Evolutionary conservation across 2,329 filamentous ascomycete species (phyloP).

Genomic region (Diplocarpon rosae): DNA sequence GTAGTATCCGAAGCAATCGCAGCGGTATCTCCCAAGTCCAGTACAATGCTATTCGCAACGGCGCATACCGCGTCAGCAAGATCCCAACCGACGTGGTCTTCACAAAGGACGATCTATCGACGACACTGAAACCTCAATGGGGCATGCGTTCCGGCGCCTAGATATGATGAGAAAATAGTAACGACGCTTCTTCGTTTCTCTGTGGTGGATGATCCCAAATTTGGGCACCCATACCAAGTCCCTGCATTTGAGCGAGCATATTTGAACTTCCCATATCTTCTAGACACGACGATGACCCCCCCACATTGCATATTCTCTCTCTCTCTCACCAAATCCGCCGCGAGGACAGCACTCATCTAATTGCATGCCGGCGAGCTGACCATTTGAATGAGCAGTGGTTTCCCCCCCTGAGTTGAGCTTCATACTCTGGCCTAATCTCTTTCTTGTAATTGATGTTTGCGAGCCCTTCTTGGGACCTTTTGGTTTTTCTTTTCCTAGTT

Average conservation of each 20-base stretch:
- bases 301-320: not conserved
- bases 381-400: constrained; percentile 7
- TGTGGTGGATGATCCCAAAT: constrained; percentile 7
- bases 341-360: constrained; percentile 6
- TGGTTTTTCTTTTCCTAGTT: not conserved
- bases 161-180: constrained; percentile 13
- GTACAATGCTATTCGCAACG: constrained; percentile 49
- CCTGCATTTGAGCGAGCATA: constrained; percentile 25
- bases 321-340: constrained; percentile 6
- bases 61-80: constrained; percentile 59
- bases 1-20: constrained; percentile 54
- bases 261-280: constrained; percentile 10
- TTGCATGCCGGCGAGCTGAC: constrained; percentile 11
- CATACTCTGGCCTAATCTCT: constrained; percentile 19
- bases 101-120: constrained; percentile 49
- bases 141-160: constrained; percentile 25
- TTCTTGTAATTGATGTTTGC: constrained; percentile 19
- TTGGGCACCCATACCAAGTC: constrained; percentile 12
- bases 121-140: constrained; percentile 31
- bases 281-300: not conserved
- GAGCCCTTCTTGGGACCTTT: not conserved
- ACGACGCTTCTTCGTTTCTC: constrained; percentile 15
- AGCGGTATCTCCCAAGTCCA: constrained; percentile 51
- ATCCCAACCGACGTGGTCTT: constrained; percentile 55
- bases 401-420: constrained; percentile 1